Percentiles rank a stretch among this genome's conserved stretches.
Evolutionary conservation across 2,329 filamentous ascomycete species (phyloP).

Genomic region (Fusarium goolgardi): DNA sequence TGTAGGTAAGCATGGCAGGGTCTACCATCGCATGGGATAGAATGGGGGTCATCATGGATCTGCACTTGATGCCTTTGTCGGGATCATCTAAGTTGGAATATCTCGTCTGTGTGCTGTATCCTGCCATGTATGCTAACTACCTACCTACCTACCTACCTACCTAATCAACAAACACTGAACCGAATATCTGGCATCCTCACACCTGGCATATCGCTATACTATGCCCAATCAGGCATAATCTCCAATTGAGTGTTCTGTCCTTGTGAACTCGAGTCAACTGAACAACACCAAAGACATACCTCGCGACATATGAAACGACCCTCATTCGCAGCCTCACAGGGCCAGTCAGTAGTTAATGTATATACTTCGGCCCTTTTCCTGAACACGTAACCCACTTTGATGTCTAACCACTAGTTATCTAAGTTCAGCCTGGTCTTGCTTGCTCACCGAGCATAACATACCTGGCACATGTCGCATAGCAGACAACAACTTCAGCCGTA

Average conservation of each 20-base stretch:
- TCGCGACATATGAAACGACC: background rate
- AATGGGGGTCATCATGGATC: conserved; percentile 26
- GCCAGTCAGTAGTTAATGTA: background rate
- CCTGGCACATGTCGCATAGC: conserved; percentile 9
- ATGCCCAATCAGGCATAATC: conserved; percentile 8
- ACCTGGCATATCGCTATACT: background rate
- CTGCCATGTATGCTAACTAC: background rate
- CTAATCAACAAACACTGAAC: background rate
- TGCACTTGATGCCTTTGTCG: conserved; percentile 21
- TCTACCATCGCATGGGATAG: conserved; percentile 29
- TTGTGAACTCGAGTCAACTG: background rate
- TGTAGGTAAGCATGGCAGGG: conserved; percentile 18
- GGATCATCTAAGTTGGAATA: conserved; percentile 10
- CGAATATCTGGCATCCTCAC: background rate
- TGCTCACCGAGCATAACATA: conserved; percentile 6
- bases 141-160: too few relatives aligned
- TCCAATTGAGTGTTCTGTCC: background rate
- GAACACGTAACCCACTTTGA: conserved; percentile 11
- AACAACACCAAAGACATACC: conserved; percentile 12
- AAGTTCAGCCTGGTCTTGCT: conserved; percentile 15
- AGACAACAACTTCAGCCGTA: conserved; percentile 18
- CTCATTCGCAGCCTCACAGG: conserved; percentile 30
- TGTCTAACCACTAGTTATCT: background rate
- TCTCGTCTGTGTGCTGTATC: background rate
- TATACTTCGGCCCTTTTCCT: conserved; percentile 32